Conservation (phyloP, 208 protist genomes). For the Acanthamoeba healyi region DNA sequence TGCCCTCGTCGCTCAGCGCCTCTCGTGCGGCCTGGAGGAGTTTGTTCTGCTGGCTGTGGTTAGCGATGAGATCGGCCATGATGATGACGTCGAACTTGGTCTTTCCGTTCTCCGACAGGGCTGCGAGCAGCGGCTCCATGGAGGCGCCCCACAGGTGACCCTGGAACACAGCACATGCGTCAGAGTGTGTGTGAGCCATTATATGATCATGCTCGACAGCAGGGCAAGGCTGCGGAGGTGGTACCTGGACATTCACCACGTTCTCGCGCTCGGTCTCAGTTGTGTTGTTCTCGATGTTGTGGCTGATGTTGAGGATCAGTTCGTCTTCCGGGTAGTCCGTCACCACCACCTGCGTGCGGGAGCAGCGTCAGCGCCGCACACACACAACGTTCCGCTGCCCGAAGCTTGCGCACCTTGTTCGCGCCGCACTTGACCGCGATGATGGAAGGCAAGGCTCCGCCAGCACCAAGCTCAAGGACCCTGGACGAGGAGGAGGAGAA, state of each 20-base stretch:
- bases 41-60: slow-evolving; percentile 73
- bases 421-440: slow-evolving; percentile 73
- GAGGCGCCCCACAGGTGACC: slow-evolving; percentile 69
- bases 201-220: not conserved
- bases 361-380: not conserved
- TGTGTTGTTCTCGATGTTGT: slow-evolving; percentile 72
- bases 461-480: slow-evolving; percentile 80
- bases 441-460: slow-evolving; percentile 77
- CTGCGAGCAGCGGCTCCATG: slow-evolving; percentile 1
- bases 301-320: slow-evolving; percentile 74
- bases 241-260: slow-evolving; percentile 5
- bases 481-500: too few species aligned
- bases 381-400: not conserved
- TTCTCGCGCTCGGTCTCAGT: not conserved
- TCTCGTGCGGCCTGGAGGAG: slow-evolving; percentile 55
- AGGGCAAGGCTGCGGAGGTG: not conserved
- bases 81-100: slow-evolving; percentile 81
- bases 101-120: not conserved
- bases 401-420: slow-evolving; percentile 39
- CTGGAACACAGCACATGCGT: not conserved
- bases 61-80: slow-evolving; percentile 80
- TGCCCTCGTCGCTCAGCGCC: slow-evolving; percentile 70
- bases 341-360: slow-evolving; percentile 28
- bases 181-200: not conserved
- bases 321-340: slow-evolving; percentile 79